These are phyloP conservation scores for Penicillium manginii DNA, from an alignment of 495 filamentous ascomycete genomes.

Conservation along the genomic window DNA sequence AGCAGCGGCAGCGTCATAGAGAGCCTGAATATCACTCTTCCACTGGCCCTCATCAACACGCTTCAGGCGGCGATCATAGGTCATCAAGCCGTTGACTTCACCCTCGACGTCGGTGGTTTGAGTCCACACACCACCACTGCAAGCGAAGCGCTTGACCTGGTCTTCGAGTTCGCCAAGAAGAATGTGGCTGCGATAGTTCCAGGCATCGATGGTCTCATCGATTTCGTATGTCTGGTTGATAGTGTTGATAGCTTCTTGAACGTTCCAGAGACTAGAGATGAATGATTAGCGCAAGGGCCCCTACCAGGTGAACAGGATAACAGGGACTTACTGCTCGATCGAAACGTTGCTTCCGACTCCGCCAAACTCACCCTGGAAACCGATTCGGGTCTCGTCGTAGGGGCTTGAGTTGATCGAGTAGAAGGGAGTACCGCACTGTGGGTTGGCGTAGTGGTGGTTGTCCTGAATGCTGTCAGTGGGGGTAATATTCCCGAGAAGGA, in stretches of 20 bases:
- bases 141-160: constrained; percentile 58
- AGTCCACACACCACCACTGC: constrained; percentile 64
- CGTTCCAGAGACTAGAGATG: constrained; percentile 56
- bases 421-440: constrained; percentile 69
- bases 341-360: constrained; percentile 66
- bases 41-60: constrained; percentile 60
- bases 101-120: constrained; percentile 76
- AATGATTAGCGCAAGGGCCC: neutral
- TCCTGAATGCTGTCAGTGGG: constrained; percentile 42
- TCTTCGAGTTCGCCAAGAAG: constrained; percentile 58
- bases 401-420: constrained; percentile 59
- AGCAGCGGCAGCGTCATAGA: constrained; percentile 57
- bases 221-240: constrained; percentile 73
- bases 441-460: constrained; percentile 73
- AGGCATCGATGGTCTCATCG: constrained; percentile 56
- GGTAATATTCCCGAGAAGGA: neutral
- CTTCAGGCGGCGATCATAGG: constrained; percentile 63
- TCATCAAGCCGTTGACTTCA: constrained; percentile 72
- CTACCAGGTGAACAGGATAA: neutral
- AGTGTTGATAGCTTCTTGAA: constrained; percentile 52
- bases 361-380: constrained; percentile 70
- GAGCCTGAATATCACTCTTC: constrained; percentile 59
- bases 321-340: constrained; percentile 46
- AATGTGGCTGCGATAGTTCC: constrained; percentile 64
- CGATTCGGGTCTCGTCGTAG: constrained; percentile 63